These are phyloP conservation scores for Trifolium repens DNA, from an alignment of 306 rosid genomes.

Conservation along the genomic window DNA sequence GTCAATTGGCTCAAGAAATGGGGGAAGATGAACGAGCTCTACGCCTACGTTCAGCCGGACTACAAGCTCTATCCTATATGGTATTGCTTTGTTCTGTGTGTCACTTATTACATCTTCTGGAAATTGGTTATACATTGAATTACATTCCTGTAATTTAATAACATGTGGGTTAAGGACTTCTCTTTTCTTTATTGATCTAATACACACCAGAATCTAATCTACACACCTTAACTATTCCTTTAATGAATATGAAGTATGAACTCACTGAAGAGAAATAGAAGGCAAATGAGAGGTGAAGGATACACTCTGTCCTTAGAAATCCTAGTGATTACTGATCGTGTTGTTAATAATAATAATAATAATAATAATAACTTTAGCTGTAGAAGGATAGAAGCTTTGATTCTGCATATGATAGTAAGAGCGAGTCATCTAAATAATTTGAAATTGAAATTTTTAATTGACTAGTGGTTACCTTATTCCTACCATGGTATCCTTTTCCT, in stretches of 20 bases:
- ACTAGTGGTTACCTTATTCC: slow-evolving; percentile 7
- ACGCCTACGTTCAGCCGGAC: slow-evolving; percentile 78
- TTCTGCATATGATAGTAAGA: slow-evolving; percentile 20
- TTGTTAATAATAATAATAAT: background rate
- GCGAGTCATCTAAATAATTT: slow-evolving; percentile 7
- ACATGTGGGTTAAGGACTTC: slow-evolving; percentile 2
- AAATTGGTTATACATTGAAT: background rate
- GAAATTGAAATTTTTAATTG: background rate
- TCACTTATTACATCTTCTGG: slow-evolving; percentile 26
- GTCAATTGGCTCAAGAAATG: slow-evolving; percentile 84
- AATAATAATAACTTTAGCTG: slow-evolving; percentile 1
- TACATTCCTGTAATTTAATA: slow-evolving; percentile 5
- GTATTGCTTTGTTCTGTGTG: slow-evolving; percentile 51
- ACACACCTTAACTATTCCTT: slow-evolving; percentile 3
- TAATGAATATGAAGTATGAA: slow-evolving; percentile 8
- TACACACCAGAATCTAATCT: slow-evolving; percentile 15
- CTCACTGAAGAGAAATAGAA: slow-evolving; percentile 22
- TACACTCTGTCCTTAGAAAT: slow-evolving; percentile 13
- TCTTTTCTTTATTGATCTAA: slow-evolving; percentile 16
- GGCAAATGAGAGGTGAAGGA: slow-evolving; percentile 14
- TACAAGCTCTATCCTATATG: slow-evolving; percentile 78
- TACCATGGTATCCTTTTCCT: slow-evolving; percentile 12
- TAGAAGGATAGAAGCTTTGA: slow-evolving; percentile 1
- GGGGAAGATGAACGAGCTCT: slow-evolving; percentile 71
- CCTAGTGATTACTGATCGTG: slow-evolving; percentile 24